These are phyloP conservation scores for Posidonia oceanica DNA, from an alignment of 116 monocot genomes.

Conservation along the genomic window DNA sequence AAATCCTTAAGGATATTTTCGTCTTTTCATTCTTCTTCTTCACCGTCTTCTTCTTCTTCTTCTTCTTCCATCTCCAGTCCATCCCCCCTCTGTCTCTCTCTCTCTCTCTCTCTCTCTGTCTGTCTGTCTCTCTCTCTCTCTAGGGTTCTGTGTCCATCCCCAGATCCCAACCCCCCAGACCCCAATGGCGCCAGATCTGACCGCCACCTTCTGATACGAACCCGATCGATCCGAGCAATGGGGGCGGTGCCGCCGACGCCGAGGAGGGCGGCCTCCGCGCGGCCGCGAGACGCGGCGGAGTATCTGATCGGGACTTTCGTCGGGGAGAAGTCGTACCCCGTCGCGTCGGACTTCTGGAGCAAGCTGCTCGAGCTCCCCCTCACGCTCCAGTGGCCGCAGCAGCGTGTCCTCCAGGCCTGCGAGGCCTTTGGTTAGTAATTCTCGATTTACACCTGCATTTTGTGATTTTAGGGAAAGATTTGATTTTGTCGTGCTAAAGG, in stretches of 20 bases:
- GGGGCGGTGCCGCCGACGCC: constrained; percentile 85
- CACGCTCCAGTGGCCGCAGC: constrained; percentile 63
- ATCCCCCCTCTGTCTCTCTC: too few species aligned
- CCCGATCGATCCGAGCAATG: constrained; percentile 20
- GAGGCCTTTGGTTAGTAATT: constrained; percentile 49
- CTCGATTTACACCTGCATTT: neutral
- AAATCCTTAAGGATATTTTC: too few species aligned
- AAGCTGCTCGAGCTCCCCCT: constrained; percentile 84
- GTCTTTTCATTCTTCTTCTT: too few species aligned
- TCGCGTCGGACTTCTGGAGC: constrained; percentile 77
- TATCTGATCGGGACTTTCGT: constrained; percentile 68
- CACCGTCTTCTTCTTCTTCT: neutral
- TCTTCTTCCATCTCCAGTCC: too few species aligned
- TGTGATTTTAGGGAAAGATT: neutral
- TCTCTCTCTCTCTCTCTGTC: too few species aligned
- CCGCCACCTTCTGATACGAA: neutral
- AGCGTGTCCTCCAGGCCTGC: constrained; percentile 61
- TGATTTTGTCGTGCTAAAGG: neutral
- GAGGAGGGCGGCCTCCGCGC: constrained; percentile 11
- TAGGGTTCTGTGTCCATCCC: neutral
- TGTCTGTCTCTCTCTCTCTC: neutral
- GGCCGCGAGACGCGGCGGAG: constrained; percentile 44
- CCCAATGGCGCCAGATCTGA: neutral
- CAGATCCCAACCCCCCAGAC: neutral
- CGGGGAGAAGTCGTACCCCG: constrained; percentile 66